A percentile compares a stretch with the other conserved stretches of the same genome.
These are phyloP conservation scores for Leccinum uliginosum DNA, from an alignment of 768 basidiomycete species.

Conservation along the genomic window DNA sequence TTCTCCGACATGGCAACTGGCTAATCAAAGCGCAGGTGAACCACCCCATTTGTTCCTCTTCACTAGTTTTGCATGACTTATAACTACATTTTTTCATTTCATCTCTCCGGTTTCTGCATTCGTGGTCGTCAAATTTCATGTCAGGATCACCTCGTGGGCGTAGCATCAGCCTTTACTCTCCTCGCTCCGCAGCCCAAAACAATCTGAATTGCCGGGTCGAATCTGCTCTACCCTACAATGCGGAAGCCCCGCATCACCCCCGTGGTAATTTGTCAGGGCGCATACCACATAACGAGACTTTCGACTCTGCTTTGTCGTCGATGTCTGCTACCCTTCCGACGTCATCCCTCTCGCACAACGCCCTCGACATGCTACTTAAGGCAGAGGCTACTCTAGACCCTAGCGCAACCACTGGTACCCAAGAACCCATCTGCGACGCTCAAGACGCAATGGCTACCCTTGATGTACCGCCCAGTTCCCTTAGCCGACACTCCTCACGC, in stretches of 20 bases:
- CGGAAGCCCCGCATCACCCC: conserved; percentile 29
- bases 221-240: conserved; percentile 27
- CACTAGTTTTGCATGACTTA: conserved; percentile 15
- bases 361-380: conserved; percentile 33
- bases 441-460: conserved; percentile 22
- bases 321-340: conserved; percentile 25
- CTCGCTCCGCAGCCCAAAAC: conserved; percentile 25
- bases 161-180: conserved; percentile 31
- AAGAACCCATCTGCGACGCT: conserved; percentile 16
- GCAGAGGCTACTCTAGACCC: conserved; percentile 21
- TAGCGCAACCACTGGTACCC: conserved; percentile 6
- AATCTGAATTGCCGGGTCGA: conserved; percentile 16
- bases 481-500: conserved; percentile 29
- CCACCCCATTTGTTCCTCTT: conserved; percentile 15
- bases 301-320: conserved; percentile 20
- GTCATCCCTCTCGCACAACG: conserved; percentile 30
- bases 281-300: conserved; percentile 23
- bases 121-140: conserved; percentile 17
- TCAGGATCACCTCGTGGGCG: conserved; percentile 29
- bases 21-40: conserved; percentile 29
- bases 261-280: conserved; percentile 23
- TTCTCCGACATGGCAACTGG: conserved; percentile 20
- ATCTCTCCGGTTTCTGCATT: conserved; percentile 16
- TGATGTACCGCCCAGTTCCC: conserved; percentile 20
- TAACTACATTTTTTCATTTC: conserved; percentile 19